Base-by-base conservation (phyloP, 768 basidiomycete genomes). In the Coprinellus micaceus region DNA sequence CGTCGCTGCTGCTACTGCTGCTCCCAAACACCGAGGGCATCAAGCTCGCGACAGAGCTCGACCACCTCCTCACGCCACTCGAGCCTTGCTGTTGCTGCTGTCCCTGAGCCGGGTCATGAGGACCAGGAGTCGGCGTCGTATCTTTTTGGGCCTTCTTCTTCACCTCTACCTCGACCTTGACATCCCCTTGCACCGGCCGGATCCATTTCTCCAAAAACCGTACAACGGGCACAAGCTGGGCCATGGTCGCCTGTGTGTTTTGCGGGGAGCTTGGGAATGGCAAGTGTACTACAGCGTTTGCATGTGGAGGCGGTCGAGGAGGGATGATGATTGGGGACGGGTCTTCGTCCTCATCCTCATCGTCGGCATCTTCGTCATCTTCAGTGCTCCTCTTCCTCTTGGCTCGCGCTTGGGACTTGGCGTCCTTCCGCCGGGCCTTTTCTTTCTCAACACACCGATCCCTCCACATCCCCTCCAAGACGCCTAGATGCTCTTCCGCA, bases 221-320 rank as follows among this genome's bases (percentile, higher is more conserved):
- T 46, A 91, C 70, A 53, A 91, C 78, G 12, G 85, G 82, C 54
- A 86, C 72, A 21, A 92, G 71, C 40, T 79, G 71, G 17, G 77
- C 76, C 70, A 86, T 72, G n/a, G 83, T 82, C 30, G 70, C 67
- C 48, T 77, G 70, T 2, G 77, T 78, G 54, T 80, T 82, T 2
- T 77, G 69, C 17, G 85, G 87, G 3, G 84, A 84, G 60, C 82
- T 84, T 3, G 90, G 88, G 74, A 89, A 89, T 17, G 86, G 84
- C 6, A 89, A 72, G 64, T 90, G 90, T 5, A 91, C 77, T 39
- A 91, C 81, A 1, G 85, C 78, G 47, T 80, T 83, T 10, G 88
- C 85, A 61, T 88, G 82, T 0, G 88, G 87, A 17, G 89, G 82
- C 4, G 89, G 88, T 13, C 87, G 79, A 1, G 77, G 78, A 9